phyloP scores from a whole-genome alignment of 2,329 filamentous ascomycete genomes.

The Emmonsiellopsis sp. region DNA sequence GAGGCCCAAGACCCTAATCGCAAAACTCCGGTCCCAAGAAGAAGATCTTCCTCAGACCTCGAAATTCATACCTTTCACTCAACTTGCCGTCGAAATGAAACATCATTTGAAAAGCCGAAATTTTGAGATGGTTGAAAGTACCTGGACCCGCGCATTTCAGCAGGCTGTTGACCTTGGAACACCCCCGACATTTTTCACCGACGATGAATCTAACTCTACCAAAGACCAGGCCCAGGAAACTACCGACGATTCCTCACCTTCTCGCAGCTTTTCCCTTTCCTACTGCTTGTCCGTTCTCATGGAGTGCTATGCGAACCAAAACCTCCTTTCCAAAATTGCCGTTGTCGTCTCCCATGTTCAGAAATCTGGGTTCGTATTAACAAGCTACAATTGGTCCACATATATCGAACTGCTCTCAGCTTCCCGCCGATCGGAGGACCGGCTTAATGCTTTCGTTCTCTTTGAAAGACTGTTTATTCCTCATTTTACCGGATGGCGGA shows the following conservation, averaged over 20 bases:
- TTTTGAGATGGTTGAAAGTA: slow-evolving; percentile 51
- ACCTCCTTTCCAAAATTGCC: slow-evolving; percentile 44
- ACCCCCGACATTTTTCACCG: slow-evolving; percentile 10
- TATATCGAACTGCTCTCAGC: slow-evolving; percentile 60
- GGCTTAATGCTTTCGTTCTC: slow-evolving; percentile 52
- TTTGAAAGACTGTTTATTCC: slow-evolving; percentile 74
- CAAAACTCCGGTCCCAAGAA: slow-evolving; percentile 10
- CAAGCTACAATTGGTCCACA: slow-evolving; percentile 71
- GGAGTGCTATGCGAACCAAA: slow-evolving; percentile 41
- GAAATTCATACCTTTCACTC: slow-evolving; percentile 6
- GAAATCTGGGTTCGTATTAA: slow-evolving; percentile 60
- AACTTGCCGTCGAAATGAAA: slow-evolving; percentile 48
- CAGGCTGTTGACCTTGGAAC: slow-evolving; percentile 39
- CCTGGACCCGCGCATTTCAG: slow-evolving; percentile 55
- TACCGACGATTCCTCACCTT: slow-evolving; percentile 15
- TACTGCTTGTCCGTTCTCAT: slow-evolving; percentile 44
- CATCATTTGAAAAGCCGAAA: slow-evolving; percentile 50
- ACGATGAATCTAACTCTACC: background rate
- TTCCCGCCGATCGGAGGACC: slow-evolving; percentile 47
- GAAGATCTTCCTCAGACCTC: slow-evolving; percentile 7
- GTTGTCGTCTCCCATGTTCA: slow-evolving; percentile 48
- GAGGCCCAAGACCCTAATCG: slow-evolving; percentile 27
- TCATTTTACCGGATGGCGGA: slow-evolving; percentile 64
- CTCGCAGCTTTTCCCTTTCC: slow-evolving; percentile 41
- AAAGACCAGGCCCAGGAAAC: background rate